phyloP scores from a whole-genome alignment of 2,329 filamentous ascomycete genomes.

The Apiospora sp. region DNA sequence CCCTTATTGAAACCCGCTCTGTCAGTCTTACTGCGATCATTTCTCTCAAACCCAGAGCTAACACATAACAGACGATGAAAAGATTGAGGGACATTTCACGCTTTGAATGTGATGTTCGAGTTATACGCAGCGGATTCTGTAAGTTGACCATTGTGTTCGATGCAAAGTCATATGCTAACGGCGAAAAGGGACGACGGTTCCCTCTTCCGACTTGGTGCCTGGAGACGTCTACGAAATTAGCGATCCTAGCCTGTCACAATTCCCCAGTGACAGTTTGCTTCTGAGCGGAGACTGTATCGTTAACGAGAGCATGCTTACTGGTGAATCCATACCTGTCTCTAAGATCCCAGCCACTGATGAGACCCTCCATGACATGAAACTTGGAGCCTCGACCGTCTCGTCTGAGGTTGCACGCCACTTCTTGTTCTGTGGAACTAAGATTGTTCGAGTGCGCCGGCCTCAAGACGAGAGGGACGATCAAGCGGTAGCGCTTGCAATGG shows the following conservation, averaged over 20 bases:
- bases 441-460: slow-evolving; percentile 87
- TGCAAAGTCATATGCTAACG: slow-evolving; percentile 39
- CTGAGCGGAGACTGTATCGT: slow-evolving; percentile 96
- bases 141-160: slow-evolving; percentile 41
- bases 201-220: slow-evolving; percentile 88
- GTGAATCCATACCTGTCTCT: slow-evolving; percentile 95
- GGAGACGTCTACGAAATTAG: slow-evolving; percentile 97
- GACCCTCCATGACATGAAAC: slow-evolving; percentile 76
- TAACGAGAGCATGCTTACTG: slow-evolving; percentile 98
- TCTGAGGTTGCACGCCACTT: slow-evolving; percentile 88
- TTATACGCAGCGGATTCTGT: slow-evolving; percentile 95
- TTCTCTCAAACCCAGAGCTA: slow-evolving; percentile 22
- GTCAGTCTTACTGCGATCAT: slow-evolving; percentile 53
- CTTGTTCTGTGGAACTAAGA: slow-evolving; percentile 93
- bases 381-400: slow-evolving; percentile 82
- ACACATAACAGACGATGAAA: slow-evolving; percentile 74
- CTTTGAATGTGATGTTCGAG: slow-evolving; percentile 94
- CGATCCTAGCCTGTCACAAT: slow-evolving; percentile 85
- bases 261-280: slow-evolving; percentile 91
- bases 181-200: slow-evolving; percentile 52
- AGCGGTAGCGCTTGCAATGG: slow-evolving; percentile 88
- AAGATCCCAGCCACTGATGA: slow-evolving; percentile 87
- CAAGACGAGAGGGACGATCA: slow-evolving; percentile 88
- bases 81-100: slow-evolving; percentile 89
- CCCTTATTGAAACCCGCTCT: slow-evolving; percentile 86